These are phyloP conservation scores for Zalerion maritima DNA, from an alignment of 495 filamentous ascomycete species.

Conservation along the genomic window DNA sequence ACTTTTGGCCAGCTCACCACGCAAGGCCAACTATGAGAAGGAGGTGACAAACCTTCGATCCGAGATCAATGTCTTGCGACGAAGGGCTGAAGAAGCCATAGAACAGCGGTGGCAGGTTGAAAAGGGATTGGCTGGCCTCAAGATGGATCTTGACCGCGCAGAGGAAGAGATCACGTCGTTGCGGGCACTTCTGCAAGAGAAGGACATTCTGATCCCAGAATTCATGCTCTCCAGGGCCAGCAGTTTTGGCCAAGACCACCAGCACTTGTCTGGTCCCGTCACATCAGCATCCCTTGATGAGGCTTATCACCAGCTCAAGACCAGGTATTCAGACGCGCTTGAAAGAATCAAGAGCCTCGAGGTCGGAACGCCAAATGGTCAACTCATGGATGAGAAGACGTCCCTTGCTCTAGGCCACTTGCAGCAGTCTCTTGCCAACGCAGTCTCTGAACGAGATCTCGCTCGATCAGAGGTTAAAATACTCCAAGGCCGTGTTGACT, in stretches of 20 bases:
- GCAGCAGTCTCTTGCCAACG: slow-evolving; percentile 46
- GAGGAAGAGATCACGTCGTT: slow-evolving; percentile 81
- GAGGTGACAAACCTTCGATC: slow-evolving; percentile 67
- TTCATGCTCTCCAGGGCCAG: slow-evolving; percentile 32
- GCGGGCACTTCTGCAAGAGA: slow-evolving; percentile 66
- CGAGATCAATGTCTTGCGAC: slow-evolving; percentile 72
- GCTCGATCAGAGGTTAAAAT: slow-evolving; percentile 45
- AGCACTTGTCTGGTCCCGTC: slow-evolving; percentile 17
- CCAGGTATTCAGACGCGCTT: slow-evolving; percentile 35
- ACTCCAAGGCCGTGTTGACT: slow-evolving; percentile 47
- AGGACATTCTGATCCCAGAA: slow-evolving; percentile 61
- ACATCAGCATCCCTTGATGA: slow-evolving; percentile 63
- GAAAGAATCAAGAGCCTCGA: slow-evolving; percentile 44
- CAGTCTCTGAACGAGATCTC: slow-evolving; percentile 57
- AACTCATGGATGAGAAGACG: slow-evolving; percentile 39
- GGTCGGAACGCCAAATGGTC: slow-evolving; percentile 14
- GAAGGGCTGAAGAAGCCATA: slow-evolving; percentile 87
- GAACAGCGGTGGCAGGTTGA: slow-evolving; percentile 95
- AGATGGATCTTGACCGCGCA: slow-evolving; percentile 94
- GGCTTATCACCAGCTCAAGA: slow-evolving; percentile 67
- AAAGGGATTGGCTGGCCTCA: slow-evolving; percentile 78
- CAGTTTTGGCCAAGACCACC: slow-evolving; percentile 14
- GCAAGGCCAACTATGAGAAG: slow-evolving; percentile 61
- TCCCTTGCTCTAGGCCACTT: slow-evolving; percentile 45
- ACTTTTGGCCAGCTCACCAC: slow-evolving; percentile 53